A percentile compares a stretch with the other conserved stretches of the same genome.
Evolutionary conservation across 169 alveolate genomes (phyloP).

Genomic region (Cryptosporidium sp.): DNA sequence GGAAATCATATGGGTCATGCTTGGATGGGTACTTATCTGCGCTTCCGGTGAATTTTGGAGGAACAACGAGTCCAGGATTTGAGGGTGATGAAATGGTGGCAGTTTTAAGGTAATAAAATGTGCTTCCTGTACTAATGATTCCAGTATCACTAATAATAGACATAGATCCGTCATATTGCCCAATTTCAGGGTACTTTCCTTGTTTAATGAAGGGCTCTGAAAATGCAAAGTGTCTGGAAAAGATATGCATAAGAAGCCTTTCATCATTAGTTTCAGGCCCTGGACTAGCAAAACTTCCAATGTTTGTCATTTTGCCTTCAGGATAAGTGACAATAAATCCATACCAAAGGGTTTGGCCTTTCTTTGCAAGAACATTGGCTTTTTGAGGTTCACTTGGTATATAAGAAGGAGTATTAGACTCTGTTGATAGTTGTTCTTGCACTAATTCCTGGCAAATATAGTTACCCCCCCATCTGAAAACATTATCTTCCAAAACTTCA

Average conservation of each 20-base stretch:
- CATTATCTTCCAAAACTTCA: slow-evolving; percentile 49
- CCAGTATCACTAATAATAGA: slow-evolving; percentile 37
- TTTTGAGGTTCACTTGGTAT: slow-evolving; percentile 26
- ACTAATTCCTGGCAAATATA: slow-evolving; percentile 61
- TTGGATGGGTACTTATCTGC: slow-evolving; percentile 50
- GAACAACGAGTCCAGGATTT: slow-evolving; percentile 60
- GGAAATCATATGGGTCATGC: slow-evolving; percentile 48
- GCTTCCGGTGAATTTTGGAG: slow-evolving; percentile 48
- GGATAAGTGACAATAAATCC: slow-evolving; percentile 26
- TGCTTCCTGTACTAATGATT: slow-evolving; percentile 1
- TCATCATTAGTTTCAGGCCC: slow-evolving; percentile 38
- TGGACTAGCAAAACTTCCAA: slow-evolving; percentile 64
- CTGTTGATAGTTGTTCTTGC: slow-evolving; percentile 39
- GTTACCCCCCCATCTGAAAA: slow-evolving; percentile 69
- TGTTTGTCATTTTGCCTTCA: neutral
- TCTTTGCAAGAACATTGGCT: slow-evolving; percentile 42
- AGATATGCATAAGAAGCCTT: slow-evolving; percentile 24
- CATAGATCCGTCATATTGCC: slow-evolving; percentile 42
- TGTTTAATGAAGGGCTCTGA: slow-evolving; percentile 33
- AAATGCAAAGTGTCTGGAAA: slow-evolving; percentile 66
- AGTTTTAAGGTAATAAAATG: slow-evolving; percentile 48
- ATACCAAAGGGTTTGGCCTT: slow-evolving; percentile 66
- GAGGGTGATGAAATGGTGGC: slow-evolving; percentile 59
- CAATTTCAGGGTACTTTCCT: slow-evolving; percentile 65
- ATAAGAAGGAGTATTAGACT: slow-evolving; percentile 14